phyloP scores from a whole-genome alignment of 169 alveolate genomes.

The Plasmodium billcollinsi region DNA sequence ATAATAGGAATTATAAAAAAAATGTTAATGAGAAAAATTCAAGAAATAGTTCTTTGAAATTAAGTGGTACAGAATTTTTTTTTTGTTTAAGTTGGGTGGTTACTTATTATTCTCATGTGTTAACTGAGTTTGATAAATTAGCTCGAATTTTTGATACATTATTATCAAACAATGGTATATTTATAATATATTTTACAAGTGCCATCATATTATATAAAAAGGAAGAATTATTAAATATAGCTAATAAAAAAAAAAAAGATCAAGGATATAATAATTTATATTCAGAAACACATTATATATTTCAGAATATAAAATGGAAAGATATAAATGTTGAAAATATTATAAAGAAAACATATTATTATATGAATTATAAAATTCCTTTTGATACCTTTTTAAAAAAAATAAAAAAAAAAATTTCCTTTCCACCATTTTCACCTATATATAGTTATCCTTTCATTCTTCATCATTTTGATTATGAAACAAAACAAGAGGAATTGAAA shows the following conservation, averaged over 20 bases:
- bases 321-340: constrained; percentile 63
- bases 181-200: constrained; percentile 69
- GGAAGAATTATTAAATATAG: constrained; percentile 43
- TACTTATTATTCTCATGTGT: constrained; percentile 66
- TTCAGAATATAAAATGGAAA: constrained; percentile 74
- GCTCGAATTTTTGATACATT: constrained; percentile 61
- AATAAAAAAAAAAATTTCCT: constrained; percentile 48
- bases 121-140: constrained; percentile 59
- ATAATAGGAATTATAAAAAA: background rate
- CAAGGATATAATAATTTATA: constrained; percentile 36
- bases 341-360: constrained; percentile 62
- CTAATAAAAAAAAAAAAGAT: constrained; percentile 29
- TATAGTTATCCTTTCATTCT: constrained; percentile 70
- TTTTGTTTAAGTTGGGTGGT: constrained; percentile 75
- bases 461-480: constrained; percentile 48
- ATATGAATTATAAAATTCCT: constrained; percentile 67
- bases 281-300: constrained; percentile 70
- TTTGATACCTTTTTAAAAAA: constrained; percentile 52
- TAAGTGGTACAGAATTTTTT: constrained; percentile 71
- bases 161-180: constrained; percentile 67
- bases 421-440: constrained; percentile 75
- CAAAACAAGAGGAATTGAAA: constrained; percentile 31
- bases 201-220: constrained; percentile 48
- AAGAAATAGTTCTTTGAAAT: constrained; percentile 14
- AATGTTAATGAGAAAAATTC: background rate